These are phyloP conservation scores for Leccinum fallax DNA, from an alignment of 1,284 basidiomycete species.

Conservation along the genomic window DNA sequence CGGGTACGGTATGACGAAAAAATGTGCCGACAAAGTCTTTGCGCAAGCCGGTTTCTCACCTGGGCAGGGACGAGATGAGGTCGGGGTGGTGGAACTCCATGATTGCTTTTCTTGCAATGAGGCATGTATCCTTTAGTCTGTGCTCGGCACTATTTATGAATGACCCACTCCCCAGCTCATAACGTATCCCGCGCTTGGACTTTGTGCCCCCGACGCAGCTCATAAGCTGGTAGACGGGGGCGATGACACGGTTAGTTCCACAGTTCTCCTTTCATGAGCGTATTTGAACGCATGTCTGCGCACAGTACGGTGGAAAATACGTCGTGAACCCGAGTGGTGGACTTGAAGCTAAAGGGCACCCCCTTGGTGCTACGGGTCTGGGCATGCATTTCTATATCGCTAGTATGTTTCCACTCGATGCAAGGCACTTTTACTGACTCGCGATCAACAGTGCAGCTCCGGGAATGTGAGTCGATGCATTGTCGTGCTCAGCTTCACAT, in stretches of 20 bases:
- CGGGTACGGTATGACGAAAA: slow-evolving; percentile 75
- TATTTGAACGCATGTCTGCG: not conserved
- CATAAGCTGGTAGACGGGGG: slow-evolving; percentile 76
- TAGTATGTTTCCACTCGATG: slow-evolving; percentile 43
- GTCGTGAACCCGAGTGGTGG: slow-evolving; percentile 90
- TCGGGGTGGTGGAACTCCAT: slow-evolving; percentile 86
- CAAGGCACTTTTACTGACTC: not conserved
- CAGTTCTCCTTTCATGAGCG: not conserved
- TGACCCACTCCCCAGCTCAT: slow-evolving; percentile 54
- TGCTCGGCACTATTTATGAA: not conserved
- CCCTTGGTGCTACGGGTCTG: slow-evolving; percentile 82
- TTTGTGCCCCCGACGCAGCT: slow-evolving; percentile 71
- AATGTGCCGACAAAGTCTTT: slow-evolving; percentile 73
- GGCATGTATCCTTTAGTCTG: slow-evolving; percentile 38
- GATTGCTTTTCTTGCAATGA: slow-evolving; percentile 86
- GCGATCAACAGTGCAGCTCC: slow-evolving; percentile 62
- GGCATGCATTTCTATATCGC: slow-evolving; percentile 90
- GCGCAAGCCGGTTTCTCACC: slow-evolving; percentile 66
- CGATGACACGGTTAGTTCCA: slow-evolving; percentile 72
- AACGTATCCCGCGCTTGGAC: slow-evolving; percentile 80
- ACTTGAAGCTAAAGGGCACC: slow-evolving; percentile 85
- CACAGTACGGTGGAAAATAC: slow-evolving; percentile 80
- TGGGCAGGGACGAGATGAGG: slow-evolving; percentile 68
- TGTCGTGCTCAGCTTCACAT: not conserved
- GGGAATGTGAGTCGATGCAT: slow-evolving; percentile 53